These are phyloP conservation scores for Gossypium bickii DNA, from an alignment of 345 rosid species.

Conservation along the genomic window DNA sequence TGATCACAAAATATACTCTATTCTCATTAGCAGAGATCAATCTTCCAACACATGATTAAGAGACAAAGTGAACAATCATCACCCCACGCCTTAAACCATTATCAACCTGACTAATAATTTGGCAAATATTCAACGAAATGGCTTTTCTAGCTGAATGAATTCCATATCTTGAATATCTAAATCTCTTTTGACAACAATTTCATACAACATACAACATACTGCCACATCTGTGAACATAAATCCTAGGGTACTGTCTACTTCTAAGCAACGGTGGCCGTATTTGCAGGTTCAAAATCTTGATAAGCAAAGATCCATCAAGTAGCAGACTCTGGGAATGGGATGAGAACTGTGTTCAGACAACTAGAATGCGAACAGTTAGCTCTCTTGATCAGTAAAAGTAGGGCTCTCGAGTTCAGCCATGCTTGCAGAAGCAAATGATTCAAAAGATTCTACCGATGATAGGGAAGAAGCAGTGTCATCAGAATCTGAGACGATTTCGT, in stretches of 20 bases:
- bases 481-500: constrained; percentile 44
- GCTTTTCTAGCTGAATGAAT: not conserved
- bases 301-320: not conserved
- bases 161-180: not conserved
- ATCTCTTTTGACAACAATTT: not conserved
- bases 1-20: no score
- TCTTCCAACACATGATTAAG: no score
- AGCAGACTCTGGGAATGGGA: not conserved
- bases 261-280: not conserved
- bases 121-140: no score
- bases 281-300: not conserved
- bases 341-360: not conserved
- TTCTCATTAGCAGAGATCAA: no score
- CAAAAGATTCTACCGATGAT: constrained; percentile 56
- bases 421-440: constrained; percentile 88
- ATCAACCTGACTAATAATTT: no score
- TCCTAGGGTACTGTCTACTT: not conserved
- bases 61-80: no score
- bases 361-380: constrained; percentile 23
- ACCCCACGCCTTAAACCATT: no score
- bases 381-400: constrained; percentile 55
- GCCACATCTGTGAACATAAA: not conserved
- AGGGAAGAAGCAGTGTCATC: constrained; percentile 61
- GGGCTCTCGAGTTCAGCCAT: constrained; percentile 96
- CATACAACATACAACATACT: not conserved